Percentiles rank a stretch among this genome's conserved stretches.
Evolutionary conservation across 164 flowering plant genomes (phyloP).

Genomic region (Aristolochia californica): DNA sequence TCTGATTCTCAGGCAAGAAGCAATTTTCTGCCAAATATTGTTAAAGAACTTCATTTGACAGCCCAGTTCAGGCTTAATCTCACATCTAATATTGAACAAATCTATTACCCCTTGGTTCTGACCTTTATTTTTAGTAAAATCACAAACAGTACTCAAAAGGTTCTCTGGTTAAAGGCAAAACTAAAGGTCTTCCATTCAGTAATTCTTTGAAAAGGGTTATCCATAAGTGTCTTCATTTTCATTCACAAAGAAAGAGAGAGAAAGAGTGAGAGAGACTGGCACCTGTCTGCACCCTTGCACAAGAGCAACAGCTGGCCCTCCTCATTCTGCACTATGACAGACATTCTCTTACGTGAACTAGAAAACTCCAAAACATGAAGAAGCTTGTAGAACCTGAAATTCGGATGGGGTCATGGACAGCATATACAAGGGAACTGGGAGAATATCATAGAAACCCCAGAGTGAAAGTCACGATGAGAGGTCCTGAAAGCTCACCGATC

Average conservation of each 20-base stretch:
- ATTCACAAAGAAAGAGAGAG: not conserved
- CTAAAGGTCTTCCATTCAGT: no score
- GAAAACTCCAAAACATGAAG: constrained; percentile 76
- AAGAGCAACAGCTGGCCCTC: constrained; percentile 61
- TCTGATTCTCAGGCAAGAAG: no score
- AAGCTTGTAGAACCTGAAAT: constrained; percentile 56
- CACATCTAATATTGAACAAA: no score
- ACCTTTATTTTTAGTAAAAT: no score
- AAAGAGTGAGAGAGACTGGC: constrained; percentile 6
- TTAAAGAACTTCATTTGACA: no score
- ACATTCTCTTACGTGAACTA: constrained; percentile 85
- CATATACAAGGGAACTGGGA: constrained; percentile 2
- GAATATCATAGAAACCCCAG: not conserved
- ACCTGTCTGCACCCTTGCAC: constrained; percentile 92
- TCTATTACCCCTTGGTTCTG: no score
- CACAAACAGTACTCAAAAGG: no score
- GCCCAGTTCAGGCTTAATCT: no score
- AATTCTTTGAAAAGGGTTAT: no score
- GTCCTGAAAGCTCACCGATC: constrained; percentile 34
- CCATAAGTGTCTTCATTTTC: not conserved
- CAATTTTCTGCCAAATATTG: no score
- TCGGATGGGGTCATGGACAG: constrained; percentile 5
- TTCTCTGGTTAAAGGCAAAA: no score
- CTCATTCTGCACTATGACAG: constrained; percentile 57
- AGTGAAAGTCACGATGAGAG: no score